Base-by-base conservation (phyloP, 306 rosid genomes). In the Fragaria vesca region DNA sequence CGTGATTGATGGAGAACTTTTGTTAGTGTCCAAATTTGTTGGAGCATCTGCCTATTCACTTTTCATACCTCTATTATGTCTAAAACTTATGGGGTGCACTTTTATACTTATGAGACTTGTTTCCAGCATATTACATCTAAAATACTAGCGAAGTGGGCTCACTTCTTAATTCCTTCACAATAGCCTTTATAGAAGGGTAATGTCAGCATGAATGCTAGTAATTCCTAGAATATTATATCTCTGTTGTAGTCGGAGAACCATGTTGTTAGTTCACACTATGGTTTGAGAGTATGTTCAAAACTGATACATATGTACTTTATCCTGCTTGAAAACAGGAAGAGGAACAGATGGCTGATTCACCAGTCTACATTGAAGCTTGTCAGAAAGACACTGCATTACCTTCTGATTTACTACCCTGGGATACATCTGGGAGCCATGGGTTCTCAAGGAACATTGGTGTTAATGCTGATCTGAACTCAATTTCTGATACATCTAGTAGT, bases 301-400 rank as follows among this genome's bases (percentile, higher is more conserved):
- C 72, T 72, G 32, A 76, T 71, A 4, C 76, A 12, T 55, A 26
- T 71, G 51, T 28, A 21, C 38, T 61, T 36, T 8, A 28, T 30
- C 69, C 82, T 89, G 50, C 79, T 62, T 32, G 34, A 3, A 32
- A 32, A 61, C 86, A 92, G 96, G 96, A 88, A 87, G 78, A 15
- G 9, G 86, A 87, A 71, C 42, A 38, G 42, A 79, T 68, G 58
- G 62, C 84, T 26, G 76, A 77, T 45, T 83, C 91, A n/a, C 62
- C 70, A 20, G 67, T 85, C 12, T 69, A 43, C 66, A 45, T 42
- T 61, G 85, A 69, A 79, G 86, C 71, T 71, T 16, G 85, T 63
- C 81, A 20, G 50, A 70, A 75, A 55, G 84, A 24, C 45, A 79
- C 72, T 34, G 67, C 61, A 18, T 68, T 77, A 63, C 61, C 75